Evolutionary conservation across 2,329 filamentous ascomycete species (phyloP).

Genomic region (Colletotrichum shisoi): DNA sequence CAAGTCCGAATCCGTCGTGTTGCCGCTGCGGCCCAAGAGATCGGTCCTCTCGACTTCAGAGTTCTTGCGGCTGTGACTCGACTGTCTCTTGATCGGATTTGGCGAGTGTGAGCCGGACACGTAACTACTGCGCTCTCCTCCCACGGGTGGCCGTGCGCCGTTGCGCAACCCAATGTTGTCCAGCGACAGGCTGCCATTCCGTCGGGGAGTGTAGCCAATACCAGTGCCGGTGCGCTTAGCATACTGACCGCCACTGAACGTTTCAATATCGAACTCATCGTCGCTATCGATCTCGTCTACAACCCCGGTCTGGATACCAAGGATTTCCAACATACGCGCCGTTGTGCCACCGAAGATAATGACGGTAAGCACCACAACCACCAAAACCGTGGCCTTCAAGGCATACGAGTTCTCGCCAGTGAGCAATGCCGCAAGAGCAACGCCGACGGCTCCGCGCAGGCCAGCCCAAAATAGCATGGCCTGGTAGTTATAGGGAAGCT

Average conservation of each 20-base stretch:
- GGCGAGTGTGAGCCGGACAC: constrained; percentile 64
- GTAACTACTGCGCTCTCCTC: constrained; percentile 53
- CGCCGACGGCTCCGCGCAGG: constrained; percentile 91
- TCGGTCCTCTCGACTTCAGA: constrained; percentile 64
- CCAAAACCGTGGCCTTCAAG: constrained; percentile 91
- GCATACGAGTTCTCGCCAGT: constrained; percentile 82
- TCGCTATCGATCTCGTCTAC: constrained; percentile 97
- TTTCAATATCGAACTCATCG: constrained; percentile 97
- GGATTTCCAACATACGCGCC: constrained; percentile 94
- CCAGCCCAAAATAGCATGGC: constrained; percentile 99
- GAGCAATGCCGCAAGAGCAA: constrained; percentile 89
- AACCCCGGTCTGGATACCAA: constrained; percentile 94
- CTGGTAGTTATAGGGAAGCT: constrained; percentile 93
- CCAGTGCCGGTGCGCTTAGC: constrained; percentile 80
- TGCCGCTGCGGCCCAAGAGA: constrained; percentile 58
- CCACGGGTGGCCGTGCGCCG: constrained; percentile 14
- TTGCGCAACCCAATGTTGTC: constrained; percentile 56
- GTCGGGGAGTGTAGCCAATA: constrained; percentile 78
- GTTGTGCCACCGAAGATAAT: constrained; percentile 99
- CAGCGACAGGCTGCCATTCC: constrained; percentile 68
- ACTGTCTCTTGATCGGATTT: constrained; percentile 53
- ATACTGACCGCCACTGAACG: constrained; percentile 74
- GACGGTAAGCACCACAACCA: constrained; percentile 95
- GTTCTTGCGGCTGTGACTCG: constrained; percentile 63
- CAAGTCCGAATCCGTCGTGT: constrained; percentile 65